Evolutionary conservation across 1,284 basidiomycete species (phyloP), one percentile per base, ranked within the genome.

Genomic region (Cutaneotrichosporon cutaneum): DNA sequence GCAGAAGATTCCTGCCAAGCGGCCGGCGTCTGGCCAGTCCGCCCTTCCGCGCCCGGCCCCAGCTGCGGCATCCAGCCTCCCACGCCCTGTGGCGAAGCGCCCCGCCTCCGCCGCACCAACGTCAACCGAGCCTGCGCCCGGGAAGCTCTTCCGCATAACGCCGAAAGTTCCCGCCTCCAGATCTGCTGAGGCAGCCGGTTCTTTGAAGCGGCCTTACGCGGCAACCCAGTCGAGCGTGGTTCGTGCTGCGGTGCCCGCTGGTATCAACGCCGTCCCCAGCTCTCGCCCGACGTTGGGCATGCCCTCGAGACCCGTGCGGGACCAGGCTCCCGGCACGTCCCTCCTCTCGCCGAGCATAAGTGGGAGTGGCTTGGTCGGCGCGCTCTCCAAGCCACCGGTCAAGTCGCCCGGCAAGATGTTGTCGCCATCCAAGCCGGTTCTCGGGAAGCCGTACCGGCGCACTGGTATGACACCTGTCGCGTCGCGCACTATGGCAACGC

Each of bases 381-480:
- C 33, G 9, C 35, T 36, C 10, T 13, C 22, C 13, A 9, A 18
- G n/a, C 24, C 54, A 6, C 18, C 35, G 2, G 61, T 60, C 4
- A 66, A 62, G 8, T 45, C 55, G 10, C 55, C 30, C 2, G 21
- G 13, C 30, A 45, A 56, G 55, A 26, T 64, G 10, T 62, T 68
- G 33, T 65, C 66, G 7, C 58, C 67, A 8, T 24, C 55, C n/a
- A 45, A 33, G 44, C 32, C 55, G 3, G 36, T 27, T 10, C 45
- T 60, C 21, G 59, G 59, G n/a, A 48, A 50, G 36, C 59, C 59
- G n/a, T 24, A 47, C 16, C 44, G 59, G 13, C 58, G 51, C 3
- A 33, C 51, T 4, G 56, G 36, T 7, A 44, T 33, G n/a, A 59
- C 58, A 14, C 52, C 52, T 0, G 13, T 26, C 4, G 35, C 52